Evolutionary conservation across 1,284 basidiomycete species (phyloP).

Genomic region (Ganoderma sinense): DNA sequence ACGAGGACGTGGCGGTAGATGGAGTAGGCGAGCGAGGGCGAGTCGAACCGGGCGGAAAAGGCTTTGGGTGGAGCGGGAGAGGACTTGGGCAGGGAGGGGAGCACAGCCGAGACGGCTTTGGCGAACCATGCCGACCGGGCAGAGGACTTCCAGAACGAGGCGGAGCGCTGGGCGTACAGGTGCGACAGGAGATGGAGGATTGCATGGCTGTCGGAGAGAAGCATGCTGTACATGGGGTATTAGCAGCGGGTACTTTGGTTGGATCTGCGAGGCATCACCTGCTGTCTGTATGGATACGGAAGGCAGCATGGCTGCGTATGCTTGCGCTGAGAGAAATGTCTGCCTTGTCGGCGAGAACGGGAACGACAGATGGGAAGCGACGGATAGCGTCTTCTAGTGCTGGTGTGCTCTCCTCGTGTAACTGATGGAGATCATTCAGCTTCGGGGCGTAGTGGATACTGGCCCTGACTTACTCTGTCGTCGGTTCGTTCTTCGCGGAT

Average conservation of each 20-base stretch:
- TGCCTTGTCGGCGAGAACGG: conserved; percentile 84
- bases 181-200: conserved; percentile 79
- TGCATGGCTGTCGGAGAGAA: conserved; percentile 39
- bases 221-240: conserved; percentile 12
- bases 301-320: conserved; percentile 66
- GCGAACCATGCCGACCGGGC: conserved; percentile 75
- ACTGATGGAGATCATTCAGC: conserved; percentile 40
- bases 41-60: conserved; percentile 55
- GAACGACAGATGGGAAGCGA: conserved; percentile 82
- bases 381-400: conserved; percentile 78
- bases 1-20: conserved; percentile 82
- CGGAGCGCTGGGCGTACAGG: conserved; percentile 83
- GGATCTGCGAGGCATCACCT: conserved; percentile 48
- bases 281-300: conserved; percentile 74
- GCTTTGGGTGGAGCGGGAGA: conserved; percentile 44
- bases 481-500: conserved; percentile 61
- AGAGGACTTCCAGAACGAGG: conserved; percentile 83
- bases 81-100: conserved; percentile 42
- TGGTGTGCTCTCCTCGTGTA: conserved; percentile 63
- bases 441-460: background rate
- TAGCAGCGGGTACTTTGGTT: background rate
- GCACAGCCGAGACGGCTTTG: conserved; percentile 49
- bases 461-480: conserved; percentile 48
- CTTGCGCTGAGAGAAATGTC: conserved; percentile 70
- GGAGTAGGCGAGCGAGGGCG: conserved; percentile 53